Evolutionary conservation across 768 basidiomycete genomes (phyloP).

Genomic region (Amylocystis lapponica): DNA sequence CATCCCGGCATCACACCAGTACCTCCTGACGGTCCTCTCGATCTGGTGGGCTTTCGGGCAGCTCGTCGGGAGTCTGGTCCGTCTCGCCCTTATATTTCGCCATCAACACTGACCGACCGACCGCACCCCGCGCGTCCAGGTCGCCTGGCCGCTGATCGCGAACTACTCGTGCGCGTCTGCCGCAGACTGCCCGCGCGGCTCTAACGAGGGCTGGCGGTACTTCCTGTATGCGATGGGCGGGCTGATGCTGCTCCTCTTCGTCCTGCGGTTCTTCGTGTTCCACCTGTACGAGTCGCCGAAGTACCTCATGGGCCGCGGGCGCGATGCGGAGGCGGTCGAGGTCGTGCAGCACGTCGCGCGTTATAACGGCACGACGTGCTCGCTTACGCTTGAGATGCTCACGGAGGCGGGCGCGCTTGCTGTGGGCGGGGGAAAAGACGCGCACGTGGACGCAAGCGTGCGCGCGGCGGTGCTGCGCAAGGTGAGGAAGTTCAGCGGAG

Average conservation of each 20-base stretch:
- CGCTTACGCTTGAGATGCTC: constrained; percentile 48
- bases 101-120: neutral
- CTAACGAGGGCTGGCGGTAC: constrained; percentile 73
- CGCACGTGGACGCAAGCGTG: constrained; percentile 31
- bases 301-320: constrained; percentile 64
- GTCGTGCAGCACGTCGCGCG: constrained; percentile 56
- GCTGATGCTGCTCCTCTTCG: constrained; percentile 57
- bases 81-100: neutral
- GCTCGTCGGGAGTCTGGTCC: constrained; percentile 48
- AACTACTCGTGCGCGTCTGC: constrained; percentile 54
- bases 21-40: constrained; percentile 66
- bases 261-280: constrained; percentile 62
- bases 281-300: constrained; percentile 65
- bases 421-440: constrained; percentile 7
- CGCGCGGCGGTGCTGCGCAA: constrained; percentile 35
- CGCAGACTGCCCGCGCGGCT: constrained; percentile 36
- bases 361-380: constrained; percentile 48
- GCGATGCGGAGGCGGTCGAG: constrained; percentile 55
- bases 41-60: constrained; percentile 82
- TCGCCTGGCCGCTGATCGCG: constrained; percentile 72
- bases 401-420: constrained; percentile 11
- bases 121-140: constrained; percentile 24
- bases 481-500: constrained; percentile 31
- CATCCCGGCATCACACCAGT: constrained; percentile 67
- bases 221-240: constrained; percentile 71